These are phyloP conservation scores for Candida methanosorbosa DNA, from an alignment of 805 yeast genomes.

Conservation along the genomic window DNA sequence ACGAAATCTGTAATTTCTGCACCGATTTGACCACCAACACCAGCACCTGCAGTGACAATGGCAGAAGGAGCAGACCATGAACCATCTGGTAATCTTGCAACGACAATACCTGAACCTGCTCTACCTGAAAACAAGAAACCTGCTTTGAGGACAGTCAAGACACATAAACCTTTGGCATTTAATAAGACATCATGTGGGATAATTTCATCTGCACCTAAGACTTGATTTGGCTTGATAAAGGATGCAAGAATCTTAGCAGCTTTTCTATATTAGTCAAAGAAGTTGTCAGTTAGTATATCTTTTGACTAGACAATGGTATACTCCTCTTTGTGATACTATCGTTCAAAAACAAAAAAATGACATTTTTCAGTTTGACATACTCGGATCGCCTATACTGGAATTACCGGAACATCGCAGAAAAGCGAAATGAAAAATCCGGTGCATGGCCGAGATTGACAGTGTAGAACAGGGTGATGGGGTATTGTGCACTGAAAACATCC, in stretches of 20 bases:
- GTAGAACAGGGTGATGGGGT: too few species aligned
- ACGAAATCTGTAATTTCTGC: constrained; percentile 95
- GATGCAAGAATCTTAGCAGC: constrained; percentile 89
- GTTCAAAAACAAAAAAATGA: too few species aligned
- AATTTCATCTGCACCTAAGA: constrained; percentile 78
- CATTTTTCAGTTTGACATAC: too few species aligned
- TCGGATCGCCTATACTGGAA: too few species aligned
- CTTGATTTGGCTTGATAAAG: constrained; percentile 90
- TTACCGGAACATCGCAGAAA: too few species aligned
- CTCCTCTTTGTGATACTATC: too few species aligned
- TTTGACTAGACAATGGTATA: too few species aligned
- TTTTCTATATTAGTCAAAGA: too few species aligned
- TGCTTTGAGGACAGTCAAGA: constrained; percentile 91
- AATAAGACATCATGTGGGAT: constrained; percentile 84
- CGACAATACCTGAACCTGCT: constrained; percentile 95
- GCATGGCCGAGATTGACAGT: too few species aligned
- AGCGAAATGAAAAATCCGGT: too few species aligned
- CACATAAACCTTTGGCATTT: constrained; percentile 87
- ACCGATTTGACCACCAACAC: constrained; percentile 97
- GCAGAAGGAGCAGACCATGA: constrained; percentile 98
- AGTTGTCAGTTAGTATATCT: too few species aligned
- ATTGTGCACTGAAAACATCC: too few species aligned
- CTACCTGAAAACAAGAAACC: constrained; percentile 95
- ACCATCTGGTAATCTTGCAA: constrained; percentile 91
- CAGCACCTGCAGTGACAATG: constrained; percentile 93